These are phyloP conservation scores for Arthrobotrys pseudoclavata DNA, from an alignment of 2,329 filamentous ascomycete genomes.

Conservation along the genomic window DNA sequence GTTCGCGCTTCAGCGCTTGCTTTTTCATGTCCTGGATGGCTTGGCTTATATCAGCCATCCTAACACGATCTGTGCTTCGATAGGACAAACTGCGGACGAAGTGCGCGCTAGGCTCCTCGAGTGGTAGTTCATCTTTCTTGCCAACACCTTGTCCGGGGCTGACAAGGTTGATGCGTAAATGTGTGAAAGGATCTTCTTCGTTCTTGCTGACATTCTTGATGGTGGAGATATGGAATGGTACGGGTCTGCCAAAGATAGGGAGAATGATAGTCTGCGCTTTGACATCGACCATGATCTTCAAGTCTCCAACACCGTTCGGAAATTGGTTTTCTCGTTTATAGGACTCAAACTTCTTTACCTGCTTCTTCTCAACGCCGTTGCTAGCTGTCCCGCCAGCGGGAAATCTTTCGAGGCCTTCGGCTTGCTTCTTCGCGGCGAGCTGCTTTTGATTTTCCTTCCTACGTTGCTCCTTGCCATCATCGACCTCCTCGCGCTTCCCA, in stretches of 20 bases:
- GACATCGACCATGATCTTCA: constrained; percentile 89
- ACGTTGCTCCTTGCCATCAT: constrained; percentile 89
- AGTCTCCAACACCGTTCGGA: constrained; percentile 82
- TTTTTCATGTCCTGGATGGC: constrained; percentile 98
- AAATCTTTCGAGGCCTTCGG: constrained; percentile 86
- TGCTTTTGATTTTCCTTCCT: constrained; percentile 94
- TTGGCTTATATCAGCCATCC: constrained; percentile 89
- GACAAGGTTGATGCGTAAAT: constrained; percentile 95
- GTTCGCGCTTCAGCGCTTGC: constrained; percentile 88
- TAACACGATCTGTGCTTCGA: constrained; percentile 86
- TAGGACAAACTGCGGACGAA: constrained; percentile 97
- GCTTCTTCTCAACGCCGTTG: constrained; percentile 91
- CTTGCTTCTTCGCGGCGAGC: constrained; percentile 86
- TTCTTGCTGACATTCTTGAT: constrained; percentile 99
- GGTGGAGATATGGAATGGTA: constrained; percentile 97
- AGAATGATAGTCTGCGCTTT: constrained; percentile 92
- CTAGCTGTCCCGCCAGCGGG: constrained; percentile 79
- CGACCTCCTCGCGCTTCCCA: constrained; percentile 80
- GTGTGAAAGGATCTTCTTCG: constrained; percentile 93
- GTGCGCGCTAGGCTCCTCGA: constrained; percentile 94
- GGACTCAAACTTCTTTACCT: constrained; percentile 98
- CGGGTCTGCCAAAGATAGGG: constrained; percentile 95
- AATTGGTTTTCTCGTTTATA: constrained; percentile 98
- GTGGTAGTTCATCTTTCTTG: constrained; percentile 89
- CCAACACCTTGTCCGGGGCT: constrained; percentile 97